These are phyloP conservation scores for Colletotrichum musae DNA, from an alignment of 2,329 filamentous ascomycete species.

Conservation along the genomic window DNA sequence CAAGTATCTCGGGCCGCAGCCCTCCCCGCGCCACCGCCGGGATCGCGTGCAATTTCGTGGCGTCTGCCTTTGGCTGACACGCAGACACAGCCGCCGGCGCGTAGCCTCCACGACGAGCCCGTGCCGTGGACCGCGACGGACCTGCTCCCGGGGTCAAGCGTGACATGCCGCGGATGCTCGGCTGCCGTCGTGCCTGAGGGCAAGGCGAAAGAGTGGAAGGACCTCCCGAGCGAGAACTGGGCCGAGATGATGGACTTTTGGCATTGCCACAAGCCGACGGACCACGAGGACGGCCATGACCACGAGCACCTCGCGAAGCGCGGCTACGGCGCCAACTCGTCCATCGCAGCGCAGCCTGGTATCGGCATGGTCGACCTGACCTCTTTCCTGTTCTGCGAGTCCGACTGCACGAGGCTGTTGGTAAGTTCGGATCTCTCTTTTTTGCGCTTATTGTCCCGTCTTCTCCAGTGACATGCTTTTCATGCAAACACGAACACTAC, in stretches of 20 bases:
- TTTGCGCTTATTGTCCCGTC: conserved; percentile 14
- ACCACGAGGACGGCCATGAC: conserved; percentile 58
- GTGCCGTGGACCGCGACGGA: conserved; percentile 71
- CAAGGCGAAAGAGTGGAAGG: conserved; percentile 79
- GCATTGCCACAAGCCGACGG: conserved; percentile 96
- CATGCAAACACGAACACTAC: conserved; percentile 2
- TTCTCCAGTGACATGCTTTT: conserved; percentile 22
- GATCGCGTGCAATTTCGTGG: conserved; percentile 60
- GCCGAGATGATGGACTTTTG: conserved; percentile 99
- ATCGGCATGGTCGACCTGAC: conserved; percentile 86
- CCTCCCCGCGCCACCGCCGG: conserved; percentile 55
- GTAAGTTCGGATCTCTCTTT: conserved; percentile 52
- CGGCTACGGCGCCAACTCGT: conserved; percentile 87
- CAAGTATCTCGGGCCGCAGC: conserved; percentile 43
- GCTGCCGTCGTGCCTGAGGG: conserved; percentile 54
- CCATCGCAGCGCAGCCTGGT: conserved; percentile 75
- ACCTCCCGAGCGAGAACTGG: conserved; percentile 96
- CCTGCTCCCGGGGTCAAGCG: conserved; percentile 55
- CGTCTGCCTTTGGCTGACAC: conserved; percentile 60
- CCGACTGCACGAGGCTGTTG: conserved; percentile 70
- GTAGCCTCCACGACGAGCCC: conserved; percentile 48
- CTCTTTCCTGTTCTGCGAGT: conserved; percentile 78
- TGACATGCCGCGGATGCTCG: conserved; percentile 61
- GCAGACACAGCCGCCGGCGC: conserved; percentile 33
- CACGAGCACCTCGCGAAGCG: conserved; percentile 70